phyloP scores from a whole-genome alignment of 257 asterid genomes.

The Solanum pennellii region DNA sequence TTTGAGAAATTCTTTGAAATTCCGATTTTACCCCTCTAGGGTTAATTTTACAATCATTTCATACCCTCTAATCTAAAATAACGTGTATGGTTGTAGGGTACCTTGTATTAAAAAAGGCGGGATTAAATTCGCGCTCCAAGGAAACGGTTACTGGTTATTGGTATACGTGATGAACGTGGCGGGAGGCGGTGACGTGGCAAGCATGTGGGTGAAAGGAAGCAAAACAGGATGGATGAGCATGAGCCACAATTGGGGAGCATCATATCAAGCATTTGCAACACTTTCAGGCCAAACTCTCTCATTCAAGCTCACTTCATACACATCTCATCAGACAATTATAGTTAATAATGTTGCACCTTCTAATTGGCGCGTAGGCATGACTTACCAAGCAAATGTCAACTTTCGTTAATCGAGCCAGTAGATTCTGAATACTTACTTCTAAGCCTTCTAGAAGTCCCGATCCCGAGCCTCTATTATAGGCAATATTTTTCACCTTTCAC shows the following conservation, averaged over 20 bases:
- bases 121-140: constrained; percentile 44
- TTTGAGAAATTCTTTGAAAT: not conserved
- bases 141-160: constrained; percentile 74
- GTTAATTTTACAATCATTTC: not conserved
- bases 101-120: constrained; percentile 45
- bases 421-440: not conserved
- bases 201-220: constrained; percentile 68
- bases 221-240: constrained; percentile 65
- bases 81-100: constrained; percentile 21
- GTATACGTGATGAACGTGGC: constrained; percentile 76
- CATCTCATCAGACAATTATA: constrained; percentile 36
- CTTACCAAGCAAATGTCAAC: constrained; percentile 33
- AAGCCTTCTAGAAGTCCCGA: not conserved
- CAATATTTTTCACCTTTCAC: not conserved
- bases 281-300: constrained; percentile 68
- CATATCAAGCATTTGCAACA: constrained; percentile 61
- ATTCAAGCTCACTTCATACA: constrained; percentile 52
- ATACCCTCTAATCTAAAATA: not conserved
- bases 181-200: constrained; percentile 57
- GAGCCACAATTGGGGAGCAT: constrained; percentile 98
- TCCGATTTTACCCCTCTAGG: too few species aligned
- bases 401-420: constrained; percentile 19
- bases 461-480: not conserved
- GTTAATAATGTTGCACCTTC: constrained; percentile 64
- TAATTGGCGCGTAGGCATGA: constrained; percentile 46